Percentiles rank a stretch among this genome's conserved stretches.
These are phyloP conservation scores for Plasmodium sp. DNA, from an alignment of 169 alveolate species.

Conservation along the genomic window DNA sequence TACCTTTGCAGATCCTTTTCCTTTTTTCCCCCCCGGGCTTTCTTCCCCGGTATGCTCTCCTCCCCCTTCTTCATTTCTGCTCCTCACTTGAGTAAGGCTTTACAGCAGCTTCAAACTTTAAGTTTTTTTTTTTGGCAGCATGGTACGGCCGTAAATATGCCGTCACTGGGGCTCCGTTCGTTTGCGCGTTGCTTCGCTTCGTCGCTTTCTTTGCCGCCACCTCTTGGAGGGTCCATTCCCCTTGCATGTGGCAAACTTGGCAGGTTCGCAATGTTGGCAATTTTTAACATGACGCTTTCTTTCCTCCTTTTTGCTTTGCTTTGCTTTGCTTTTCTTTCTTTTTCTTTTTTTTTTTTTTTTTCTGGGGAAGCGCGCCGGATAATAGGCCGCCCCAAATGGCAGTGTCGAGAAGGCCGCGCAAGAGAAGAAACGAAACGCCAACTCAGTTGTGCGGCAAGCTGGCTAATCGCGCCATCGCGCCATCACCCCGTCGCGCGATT, in stretches of 20 bases:
- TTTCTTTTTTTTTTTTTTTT: not conserved
- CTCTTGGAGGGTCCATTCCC: not conserved
- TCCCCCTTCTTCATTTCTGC: not conserved
- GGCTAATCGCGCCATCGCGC: not conserved
- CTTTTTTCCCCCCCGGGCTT: not conserved
- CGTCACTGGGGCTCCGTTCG: not conserved
- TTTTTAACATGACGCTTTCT: not conserved
- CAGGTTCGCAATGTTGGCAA: not conserved
- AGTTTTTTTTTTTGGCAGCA: not conserved
- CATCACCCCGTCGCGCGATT: no score
- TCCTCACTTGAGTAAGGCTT: not conserved
- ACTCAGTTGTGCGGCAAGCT: not conserved
- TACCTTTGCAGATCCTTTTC: conserved; percentile 14
- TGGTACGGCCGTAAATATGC: not conserved
- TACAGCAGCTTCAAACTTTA: not conserved
- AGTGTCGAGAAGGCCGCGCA: not conserved
- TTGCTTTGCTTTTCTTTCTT: not conserved
- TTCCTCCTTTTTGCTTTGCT: not conserved
- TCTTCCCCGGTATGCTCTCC: not conserved
- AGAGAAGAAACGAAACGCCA: not conserved
- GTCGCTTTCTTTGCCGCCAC: not conserved
- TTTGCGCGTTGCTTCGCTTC: not conserved
- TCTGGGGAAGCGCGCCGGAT: not conserved
- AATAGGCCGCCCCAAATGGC: not conserved
- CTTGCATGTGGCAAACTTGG: not conserved